Base-by-base conservation (phyloP, 2,329 filamentous ascomycete genomes). In the Epichloe glyceriae region DNA sequence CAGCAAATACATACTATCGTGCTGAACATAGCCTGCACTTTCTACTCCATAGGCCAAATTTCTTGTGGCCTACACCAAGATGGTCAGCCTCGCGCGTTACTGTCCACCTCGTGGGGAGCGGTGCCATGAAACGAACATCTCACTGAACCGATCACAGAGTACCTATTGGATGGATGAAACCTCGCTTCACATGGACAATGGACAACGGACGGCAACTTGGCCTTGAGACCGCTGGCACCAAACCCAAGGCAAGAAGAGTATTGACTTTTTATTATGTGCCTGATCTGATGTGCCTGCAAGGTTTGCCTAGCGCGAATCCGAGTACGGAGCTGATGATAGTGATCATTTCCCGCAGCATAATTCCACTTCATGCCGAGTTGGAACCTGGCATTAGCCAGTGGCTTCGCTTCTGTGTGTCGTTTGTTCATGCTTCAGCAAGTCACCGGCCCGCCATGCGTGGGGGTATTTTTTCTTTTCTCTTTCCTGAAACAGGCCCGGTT, bases 401-500 rank as follows among this genome's bases (percentile, higher is more conserved):
- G 43, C 8, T 33, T 30, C 17, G 43, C 8, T 33, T 30, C 17
- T 22, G 43, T 37, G 12, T 5, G 43, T 5, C 12, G 33, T n/a
- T n/a, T 17, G 19, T 50, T 47, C 34, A 53, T 52, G 50, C 48
- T 47, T 41, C 30, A 38, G 12, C 15, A 42, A 42, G 30, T 17
- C 17, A 49, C 22, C 14, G 33, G n/a, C 30, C 45, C 17, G 46
- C 26, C 33, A 33, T 41, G 38, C 42, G 26, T 10, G 50, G 39
- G 26, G 17, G 12, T 33, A 33, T 45, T 45, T 7, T 45, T 19
- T n/a, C 14, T 37, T 37, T 38, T 38, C 2, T 38, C 14, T n/a
- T 26, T 34, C 35, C 45, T 51, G 51, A 54, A 53, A 53, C 53
- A 43, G 46, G 30, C 30, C 39, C 11, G 46, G 43, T 53, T 39